These are phyloP conservation scores for Venturia effusa DNA, from an alignment of 2,329 filamentous ascomycete species.

Conservation along the genomic window DNA sequence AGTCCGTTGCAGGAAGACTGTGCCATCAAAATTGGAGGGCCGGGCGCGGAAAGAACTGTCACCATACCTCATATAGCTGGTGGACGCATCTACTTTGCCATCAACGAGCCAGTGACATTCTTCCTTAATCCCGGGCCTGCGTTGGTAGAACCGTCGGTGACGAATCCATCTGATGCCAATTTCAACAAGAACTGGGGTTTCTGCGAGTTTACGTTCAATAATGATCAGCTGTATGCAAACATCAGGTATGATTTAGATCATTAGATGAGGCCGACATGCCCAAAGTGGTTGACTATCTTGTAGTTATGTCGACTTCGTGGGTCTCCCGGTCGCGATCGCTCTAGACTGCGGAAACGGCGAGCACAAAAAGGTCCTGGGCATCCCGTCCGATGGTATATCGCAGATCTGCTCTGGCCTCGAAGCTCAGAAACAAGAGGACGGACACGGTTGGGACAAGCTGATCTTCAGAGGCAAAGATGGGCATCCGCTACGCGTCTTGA, in stretches of 20 bases:
- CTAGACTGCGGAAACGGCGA: constrained; percentile 28
- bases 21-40: constrained; percentile 52
- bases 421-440: constrained; percentile 35
- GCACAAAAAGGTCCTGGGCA: constrained; percentile 41
- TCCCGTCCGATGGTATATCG: constrained; percentile 46
- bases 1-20: constrained; percentile 45
- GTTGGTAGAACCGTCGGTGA: constrained; percentile 64
- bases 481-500: constrained; percentile 31
- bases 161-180: constrained; percentile 46
- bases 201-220: constrained; percentile 38
- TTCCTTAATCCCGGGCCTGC: constrained; percentile 60
- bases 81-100: constrained; percentile 61
- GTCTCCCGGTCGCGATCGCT: constrained; percentile 36
- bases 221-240: constrained; percentile 38
- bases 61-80: constrained; percentile 61
- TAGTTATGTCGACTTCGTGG: constrained; percentile 56
- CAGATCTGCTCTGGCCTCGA: constrained; percentile 17
- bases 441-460: constrained; percentile 50
- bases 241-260: constrained; percentile 43
- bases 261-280: neutral
- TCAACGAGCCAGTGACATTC: constrained; percentile 52
- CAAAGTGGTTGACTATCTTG: neutral
- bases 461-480: constrained; percentile 30
- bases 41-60: constrained; percentile 48
- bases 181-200: constrained; percentile 35